Evolutionary conservation across 2,329 filamentous ascomycete genomes (phyloP), one percentile per base, ranked within the genome.

Genomic region (Hymenoscyphus infarciens): DNA sequence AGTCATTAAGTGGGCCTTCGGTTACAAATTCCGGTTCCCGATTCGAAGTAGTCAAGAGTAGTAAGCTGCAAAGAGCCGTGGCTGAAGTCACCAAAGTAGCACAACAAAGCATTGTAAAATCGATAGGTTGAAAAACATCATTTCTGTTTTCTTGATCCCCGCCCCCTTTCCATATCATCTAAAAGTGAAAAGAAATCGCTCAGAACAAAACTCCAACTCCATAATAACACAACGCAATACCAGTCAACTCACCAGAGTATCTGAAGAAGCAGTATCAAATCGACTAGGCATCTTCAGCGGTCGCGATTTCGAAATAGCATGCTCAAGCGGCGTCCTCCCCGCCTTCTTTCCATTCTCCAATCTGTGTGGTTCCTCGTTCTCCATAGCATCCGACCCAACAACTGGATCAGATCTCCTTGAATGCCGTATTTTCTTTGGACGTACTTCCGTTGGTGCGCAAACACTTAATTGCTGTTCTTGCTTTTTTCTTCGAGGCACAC

Each of bases 71-170:
- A 22, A 27, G 7, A 55, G 52, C 52, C 52, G 52, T 33, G 16
- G 13, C n/a, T 33, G 25, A 22, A 22, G 55, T 59, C 52, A 55
- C 25, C 13, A 15, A 16, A 1, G 25, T 27, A 29, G 22, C 29
- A 55, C 52, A 33, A 31, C 25, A 33, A 33, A 8, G 16, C 29
- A 55, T 55, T 33, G 16, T 55, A n/a, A n/a, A 29, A 55, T 29
- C 11, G 25, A 55, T 55, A n/a, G 52, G 25, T 3, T 31, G 31
- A n/a, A 33, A 31, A 33, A n/a, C 52, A 31, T 55, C 52, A 31
- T 31, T 55, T 55, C 52, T 55, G 52, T 55, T 55, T 55, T 25
- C 52, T 33, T 55, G 52, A 27, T 55, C 7, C 13, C 25, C 27
- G 52, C 25, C 25, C 25, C 52, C 16, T 55, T 7, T 22, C 25